These are phyloP conservation scores for Xylaria sp. DNA, from an alignment of 2,329 filamentous ascomycete species.

Conservation along the genomic window DNA sequence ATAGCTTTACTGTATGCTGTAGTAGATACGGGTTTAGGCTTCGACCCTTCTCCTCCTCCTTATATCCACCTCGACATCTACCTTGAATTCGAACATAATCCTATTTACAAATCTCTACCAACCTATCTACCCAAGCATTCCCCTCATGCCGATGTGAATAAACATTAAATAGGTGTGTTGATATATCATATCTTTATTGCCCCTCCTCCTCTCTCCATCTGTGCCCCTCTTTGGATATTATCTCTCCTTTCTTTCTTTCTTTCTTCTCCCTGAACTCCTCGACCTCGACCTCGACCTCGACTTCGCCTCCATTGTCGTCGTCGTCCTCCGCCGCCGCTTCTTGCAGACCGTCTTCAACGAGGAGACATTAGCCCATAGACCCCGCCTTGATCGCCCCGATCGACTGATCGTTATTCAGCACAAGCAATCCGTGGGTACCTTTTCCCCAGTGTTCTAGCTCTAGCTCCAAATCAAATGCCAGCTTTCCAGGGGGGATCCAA, in stretches of 20 bases:
- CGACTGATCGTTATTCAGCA: conserved; percentile 22
- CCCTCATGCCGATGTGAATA: conserved; percentile 20
- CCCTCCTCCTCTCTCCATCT: background rate
- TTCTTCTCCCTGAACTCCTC: background rate
- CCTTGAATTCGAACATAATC: background rate
- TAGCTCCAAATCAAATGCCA: conserved; percentile 29
- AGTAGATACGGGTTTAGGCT: background rate
- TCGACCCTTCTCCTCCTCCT: background rate
- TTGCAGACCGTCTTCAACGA: conserved; percentile 5
- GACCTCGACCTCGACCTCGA: background rate
- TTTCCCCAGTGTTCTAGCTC: conserved; percentile 24
- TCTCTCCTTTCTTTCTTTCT: background rate
- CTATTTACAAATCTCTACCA: background rate
- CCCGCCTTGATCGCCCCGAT: conserved; percentile 14
- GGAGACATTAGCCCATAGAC: conserved; percentile 10
- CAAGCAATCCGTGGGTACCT: conserved; percentile 1
- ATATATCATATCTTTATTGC: conserved; percentile 3
- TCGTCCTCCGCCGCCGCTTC: background rate
- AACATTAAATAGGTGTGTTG: conserved; percentile 17
- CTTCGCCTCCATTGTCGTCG: background rate
- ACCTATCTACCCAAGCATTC: background rate
- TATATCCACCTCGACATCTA: background rate
- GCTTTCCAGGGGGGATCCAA: conserved; percentile 4
- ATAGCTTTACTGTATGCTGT: background rate
- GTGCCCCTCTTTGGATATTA: background rate